Base-by-base conservation (phyloP, 139 green algal genomes). In the Monoraphidium neglectum region DNA sequence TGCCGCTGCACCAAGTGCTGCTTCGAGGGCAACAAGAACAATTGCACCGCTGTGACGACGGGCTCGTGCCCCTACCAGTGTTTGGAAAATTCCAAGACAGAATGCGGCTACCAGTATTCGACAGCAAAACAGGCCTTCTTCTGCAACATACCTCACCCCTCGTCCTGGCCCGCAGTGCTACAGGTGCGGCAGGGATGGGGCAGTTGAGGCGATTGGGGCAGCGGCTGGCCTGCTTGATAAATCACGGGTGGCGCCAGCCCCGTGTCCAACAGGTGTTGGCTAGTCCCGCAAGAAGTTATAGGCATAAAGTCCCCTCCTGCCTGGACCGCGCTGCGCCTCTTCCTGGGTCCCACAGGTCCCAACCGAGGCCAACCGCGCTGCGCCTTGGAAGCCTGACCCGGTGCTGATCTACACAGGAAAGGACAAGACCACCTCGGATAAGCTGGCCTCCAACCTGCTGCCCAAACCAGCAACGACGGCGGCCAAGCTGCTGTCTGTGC, bases 1-100 rank as follows among this genome's bases (percentile, higher is more conserved):
- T 94, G 89, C 79, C 61, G 83, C 37, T 94, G 89, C 86, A 68
- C 79, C 12, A n/a, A 61, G 28, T 93, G 89, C 84, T 93, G 86
- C 77, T 64, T 49, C 59, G n/a, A 77, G 10, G 72, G 73, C 1
- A 40, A 80, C 56, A 38, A 16, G 16, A 62, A 38, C 65, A 74
- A 75, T 53, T 80, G 75, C 66, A 75, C 75, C 24, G 6, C 23
- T 38, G 16, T 69, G 2, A 65, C 46, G 12, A 53, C 32, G n/a
- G 75, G 54, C 32, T 36, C 54, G 2, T 83, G 82, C 40, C 67
- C 67, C 1, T 68, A 82, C 28, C 77, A 80, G 4, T 91, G 87
- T 63, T 18, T 57, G 24, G 32, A 53, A 15, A 77, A 77, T 54
- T 63, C 93, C 73, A 68, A 75, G 23, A 81, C 43, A 26, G n/a